Conservation (phyloP, 2,329 filamentous ascomycete species). For the Fusarium clavum region DNA sequence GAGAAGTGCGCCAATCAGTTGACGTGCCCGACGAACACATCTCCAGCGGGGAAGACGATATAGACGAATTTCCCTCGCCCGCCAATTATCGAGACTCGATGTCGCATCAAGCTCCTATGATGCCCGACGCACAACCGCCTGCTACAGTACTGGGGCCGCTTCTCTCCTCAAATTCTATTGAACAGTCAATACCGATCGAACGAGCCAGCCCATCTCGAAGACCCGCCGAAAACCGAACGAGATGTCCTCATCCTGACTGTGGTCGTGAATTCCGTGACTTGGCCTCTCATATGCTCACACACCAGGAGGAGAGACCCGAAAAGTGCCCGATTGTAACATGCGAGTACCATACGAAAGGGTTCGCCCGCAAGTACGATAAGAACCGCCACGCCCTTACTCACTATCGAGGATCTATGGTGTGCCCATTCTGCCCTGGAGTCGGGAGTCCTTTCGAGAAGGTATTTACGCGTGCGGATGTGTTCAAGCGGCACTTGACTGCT, state of each 20-base stretch:
- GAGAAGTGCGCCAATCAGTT: constrained; percentile 65
- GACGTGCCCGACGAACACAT: constrained; percentile 60
- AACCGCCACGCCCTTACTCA: constrained; percentile 96
- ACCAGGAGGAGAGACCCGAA: constrained; percentile 91
- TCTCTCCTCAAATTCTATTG: constrained; percentile 34
- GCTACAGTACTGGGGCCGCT: constrained; percentile 27
- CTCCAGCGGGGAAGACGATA: constrained; percentile 65
- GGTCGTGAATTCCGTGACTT: constrained; percentile 72
- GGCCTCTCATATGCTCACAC: constrained; percentile 94
- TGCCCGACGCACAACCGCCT: constrained; percentile 29
- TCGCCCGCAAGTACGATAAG: constrained; percentile 97
- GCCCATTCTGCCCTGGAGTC: constrained; percentile 91
- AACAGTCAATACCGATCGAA: constrained; percentile 44
- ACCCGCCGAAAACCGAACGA: constrained; percentile 57
- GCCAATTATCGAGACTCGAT: constrained; percentile 28
- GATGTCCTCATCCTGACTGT: constrained; percentile 68
- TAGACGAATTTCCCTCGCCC: constrained; percentile 52
- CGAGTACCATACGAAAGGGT: constrained; percentile 94
- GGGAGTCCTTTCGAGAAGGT: constrained; percentile 91
- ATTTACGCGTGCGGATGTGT: constrained; percentile 96
- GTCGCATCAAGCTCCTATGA: constrained; percentile 25
- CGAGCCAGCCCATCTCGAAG: constrained; percentile 49
- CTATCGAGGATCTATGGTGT: constrained; percentile 98
- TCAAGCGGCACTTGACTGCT: constrained; percentile 93
- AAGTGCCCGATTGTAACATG: constrained; percentile 95